Evolutionary conservation across 768 basidiomycete genomes (phyloP).

Genomic region (Suillus spraguei): DNA sequence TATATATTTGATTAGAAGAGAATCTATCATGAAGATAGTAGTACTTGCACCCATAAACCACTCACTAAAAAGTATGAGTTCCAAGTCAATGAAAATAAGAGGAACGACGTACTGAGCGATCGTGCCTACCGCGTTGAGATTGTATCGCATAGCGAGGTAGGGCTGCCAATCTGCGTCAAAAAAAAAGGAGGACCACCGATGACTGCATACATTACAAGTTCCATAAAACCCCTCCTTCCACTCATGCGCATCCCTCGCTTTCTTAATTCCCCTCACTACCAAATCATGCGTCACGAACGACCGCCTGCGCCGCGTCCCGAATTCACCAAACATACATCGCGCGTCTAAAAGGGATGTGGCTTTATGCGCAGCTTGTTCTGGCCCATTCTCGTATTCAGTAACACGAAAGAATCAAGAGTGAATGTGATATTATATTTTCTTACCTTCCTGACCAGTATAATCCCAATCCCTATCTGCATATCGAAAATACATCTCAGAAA

Average conservation of each 20-base stretch:
- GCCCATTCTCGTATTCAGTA: background rate
- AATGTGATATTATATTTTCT: conserved; percentile 3
- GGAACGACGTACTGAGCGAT: conserved; percentile 74
- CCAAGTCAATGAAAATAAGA: background rate
- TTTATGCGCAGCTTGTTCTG: too few species aligned
- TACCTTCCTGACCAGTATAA: conserved; percentile 78
- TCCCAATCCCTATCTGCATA: conserved; percentile 79
- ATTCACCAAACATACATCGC: too few species aligned
- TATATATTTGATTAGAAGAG: background rate
- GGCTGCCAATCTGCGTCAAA: conserved; percentile 47
- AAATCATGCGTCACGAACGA: too few species aligned
- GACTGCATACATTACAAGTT: conserved; percentile 79
- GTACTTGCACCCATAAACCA: conserved; percentile 86
- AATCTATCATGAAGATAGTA: background rate
- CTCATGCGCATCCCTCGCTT: conserved; percentile 43
- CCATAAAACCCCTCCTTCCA: conserved; percentile 48
- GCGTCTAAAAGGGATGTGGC: too few species aligned
- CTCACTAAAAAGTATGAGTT: conserved; percentile 51
- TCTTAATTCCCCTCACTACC: conserved; percentile 57
- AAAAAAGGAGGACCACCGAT: conserved; percentile 20
- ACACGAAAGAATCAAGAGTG: background rate
- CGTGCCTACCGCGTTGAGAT: conserved; percentile 70
- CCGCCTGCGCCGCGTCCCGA: too few species aligned
- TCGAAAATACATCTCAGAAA: conserved; percentile 89
- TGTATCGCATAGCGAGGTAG: conserved; percentile 78